Conservation (phyloP, 805 yeast species). For the Kazachstania africana region DNA sequence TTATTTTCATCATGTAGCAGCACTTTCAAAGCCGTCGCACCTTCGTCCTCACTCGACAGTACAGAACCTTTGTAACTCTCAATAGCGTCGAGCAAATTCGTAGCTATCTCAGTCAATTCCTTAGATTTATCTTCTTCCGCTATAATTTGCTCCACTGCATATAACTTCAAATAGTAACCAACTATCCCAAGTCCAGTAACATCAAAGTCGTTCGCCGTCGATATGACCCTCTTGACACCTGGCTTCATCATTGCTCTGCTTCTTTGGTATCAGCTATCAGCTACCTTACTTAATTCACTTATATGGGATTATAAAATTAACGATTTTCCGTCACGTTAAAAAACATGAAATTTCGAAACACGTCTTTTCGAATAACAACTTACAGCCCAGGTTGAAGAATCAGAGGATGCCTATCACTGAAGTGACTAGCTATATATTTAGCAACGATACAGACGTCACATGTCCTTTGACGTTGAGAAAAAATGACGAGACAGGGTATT, state of each 20-base stretch:
- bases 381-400: not conserved
- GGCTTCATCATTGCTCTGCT: too few relatives aligned
- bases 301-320: too few relatives aligned
- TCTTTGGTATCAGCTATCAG: too few relatives aligned
- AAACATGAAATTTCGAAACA: not conserved
- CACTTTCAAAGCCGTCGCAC: constrained; percentile 11
- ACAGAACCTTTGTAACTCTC: constrained; percentile 41
- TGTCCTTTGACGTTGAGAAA: constrained; percentile 11
- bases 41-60: constrained; percentile 7
- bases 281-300: too few relatives aligned
- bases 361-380: not conserved
- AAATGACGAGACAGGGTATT: constrained; percentile 15
- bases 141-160: constrained; percentile 65
- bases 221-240: constrained; percentile 8
- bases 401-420: constrained; percentile 9
- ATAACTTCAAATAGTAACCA: constrained; percentile 31
- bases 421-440: constrained; percentile 8
- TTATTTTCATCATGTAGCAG: constrained; percentile 50
- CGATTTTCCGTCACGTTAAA: too few relatives aligned
- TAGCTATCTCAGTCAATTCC: constrained; percentile 48
- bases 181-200: constrained; percentile 15
- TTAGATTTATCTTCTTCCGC: constrained; percentile 45
- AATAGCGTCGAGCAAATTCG: constrained; percentile 53
- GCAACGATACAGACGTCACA: constrained; percentile 3
- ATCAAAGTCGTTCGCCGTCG: constrained; percentile 18